Evolutionary conservation across 2,329 filamentous ascomycete species (phyloP).

Genomic region (Calonectria hawksworthii): DNA sequence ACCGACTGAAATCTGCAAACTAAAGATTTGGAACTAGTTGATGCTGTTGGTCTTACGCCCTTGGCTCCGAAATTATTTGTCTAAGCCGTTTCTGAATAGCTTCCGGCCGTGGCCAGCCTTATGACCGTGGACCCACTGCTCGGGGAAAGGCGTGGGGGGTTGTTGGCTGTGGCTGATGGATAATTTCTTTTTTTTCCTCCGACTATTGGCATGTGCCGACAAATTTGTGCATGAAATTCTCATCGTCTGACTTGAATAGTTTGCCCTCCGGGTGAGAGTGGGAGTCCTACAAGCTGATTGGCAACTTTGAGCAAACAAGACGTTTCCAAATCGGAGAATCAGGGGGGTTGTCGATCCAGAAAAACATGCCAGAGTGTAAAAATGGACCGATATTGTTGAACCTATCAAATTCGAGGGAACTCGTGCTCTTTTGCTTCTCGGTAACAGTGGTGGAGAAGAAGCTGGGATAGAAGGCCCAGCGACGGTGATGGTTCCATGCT

Average conservation of each 20-base stretch:
- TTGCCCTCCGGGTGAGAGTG: neutral
- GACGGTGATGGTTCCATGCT: neutral
- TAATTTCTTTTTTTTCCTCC: neutral
- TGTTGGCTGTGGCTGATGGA: neutral
- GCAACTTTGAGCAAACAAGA: neutral
- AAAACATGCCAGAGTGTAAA: neutral
- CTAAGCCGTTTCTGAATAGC: constrained; percentile 5
- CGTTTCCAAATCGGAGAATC: neutral
- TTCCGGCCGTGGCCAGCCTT: neutral
- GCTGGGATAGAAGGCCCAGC: neutral
- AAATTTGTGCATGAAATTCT: neutral
- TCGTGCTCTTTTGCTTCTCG: neutral
- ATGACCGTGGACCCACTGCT: neutral
- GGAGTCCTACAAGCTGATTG: neutral
- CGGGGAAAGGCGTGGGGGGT: neutral
- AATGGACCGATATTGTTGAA: neutral
- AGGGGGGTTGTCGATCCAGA: neutral
- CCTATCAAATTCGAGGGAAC: neutral
- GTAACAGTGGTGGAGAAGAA: neutral
- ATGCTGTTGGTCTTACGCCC: neutral
- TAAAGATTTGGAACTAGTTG: neutral
- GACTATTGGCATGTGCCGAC: neutral
- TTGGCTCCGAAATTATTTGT: neutral
- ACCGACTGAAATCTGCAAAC: neutral
- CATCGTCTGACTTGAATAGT: neutral